Conservation (phyloP, 2,329 filamentous ascomycete genomes). For the Orbilia quercus region DNA sequence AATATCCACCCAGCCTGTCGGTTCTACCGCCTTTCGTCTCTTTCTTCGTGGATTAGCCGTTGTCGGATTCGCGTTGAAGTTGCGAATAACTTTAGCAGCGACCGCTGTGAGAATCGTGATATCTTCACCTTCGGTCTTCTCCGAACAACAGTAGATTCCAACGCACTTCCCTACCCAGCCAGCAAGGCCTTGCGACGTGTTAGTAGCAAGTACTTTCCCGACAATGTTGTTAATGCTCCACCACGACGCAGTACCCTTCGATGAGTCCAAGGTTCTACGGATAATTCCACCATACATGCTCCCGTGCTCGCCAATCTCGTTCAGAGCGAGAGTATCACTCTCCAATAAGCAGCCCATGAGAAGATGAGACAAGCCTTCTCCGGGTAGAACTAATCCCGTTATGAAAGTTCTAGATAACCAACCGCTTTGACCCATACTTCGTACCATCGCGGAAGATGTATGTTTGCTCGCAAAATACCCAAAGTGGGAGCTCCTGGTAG, state of each 20-base stretch:
- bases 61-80: not conserved
- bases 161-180: slow-evolving; percentile 74
- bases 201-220: slow-evolving; percentile 73
- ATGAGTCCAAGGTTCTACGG: slow-evolving; percentile 65
- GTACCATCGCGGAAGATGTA: slow-evolving; percentile 58
- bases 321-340: slow-evolving; percentile 72
- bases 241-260: slow-evolving; percentile 70
- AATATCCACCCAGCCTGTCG: slow-evolving; percentile 52
- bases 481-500: slow-evolving; percentile 61
- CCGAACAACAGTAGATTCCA: slow-evolving; percentile 69
- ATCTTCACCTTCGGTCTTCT: slow-evolving; percentile 65
- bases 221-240: slow-evolving; percentile 76
- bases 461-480: slow-evolving; percentile 37
- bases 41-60: not conserved
- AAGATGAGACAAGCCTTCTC: slow-evolving; percentile 72
- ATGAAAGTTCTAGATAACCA: slow-evolving; percentile 77
- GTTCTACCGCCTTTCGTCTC: slow-evolving; percentile 17
- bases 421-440: slow-evolving; percentile 71
- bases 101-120: slow-evolving; percentile 69
- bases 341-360: slow-evolving; percentile 75
- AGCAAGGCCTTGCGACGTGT: slow-evolving; percentile 69
- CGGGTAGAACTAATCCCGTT: slow-evolving; percentile 74
- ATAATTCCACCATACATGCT: slow-evolving; percentile 73
- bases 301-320: slow-evolving; percentile 71
- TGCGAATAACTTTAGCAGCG: slow-evolving; percentile 57